A percentile compares a stretch with the other conserved stretches of the same genome.
Evolutionary conservation across 2,329 filamentous ascomycete species (phyloP).

Genomic region (Fusarium irregulare): DNA sequence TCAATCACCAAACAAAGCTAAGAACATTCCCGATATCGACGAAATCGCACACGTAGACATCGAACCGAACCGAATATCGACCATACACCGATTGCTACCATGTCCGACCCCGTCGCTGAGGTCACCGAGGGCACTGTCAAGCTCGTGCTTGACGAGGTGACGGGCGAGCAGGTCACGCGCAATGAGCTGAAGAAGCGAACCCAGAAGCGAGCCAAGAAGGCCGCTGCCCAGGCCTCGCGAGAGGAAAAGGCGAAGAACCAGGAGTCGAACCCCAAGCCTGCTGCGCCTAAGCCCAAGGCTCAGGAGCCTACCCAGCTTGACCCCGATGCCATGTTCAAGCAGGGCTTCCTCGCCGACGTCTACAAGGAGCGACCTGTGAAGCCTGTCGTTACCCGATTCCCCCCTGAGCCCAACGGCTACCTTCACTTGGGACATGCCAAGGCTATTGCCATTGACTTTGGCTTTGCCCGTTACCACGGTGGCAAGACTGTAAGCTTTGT

Average conservation of each 20-base stretch:
- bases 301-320: conserved; percentile 59
- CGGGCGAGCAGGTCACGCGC: conserved; percentile 74
- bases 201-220: conserved; percentile 69
- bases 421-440: conserved; percentile 95
- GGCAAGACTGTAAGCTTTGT: conserved; percentile 63
- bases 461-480: conserved; percentile 86
- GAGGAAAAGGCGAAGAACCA: conserved; percentile 49
- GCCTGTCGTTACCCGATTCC: conserved; percentile 77
- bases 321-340: conserved; percentile 79
- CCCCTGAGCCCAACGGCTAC: conserved; percentile 91
- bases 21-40: not conserved
- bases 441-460: conserved; percentile 96
- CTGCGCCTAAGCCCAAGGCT: conserved; percentile 58
- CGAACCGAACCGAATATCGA: conserved; percentile 7
- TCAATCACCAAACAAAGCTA: conserved; percentile 33
- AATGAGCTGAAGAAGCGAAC: conserved; percentile 71
- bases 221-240: conserved; percentile 63
- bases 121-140: conserved; percentile 56
- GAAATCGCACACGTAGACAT: conserved; percentile 5
- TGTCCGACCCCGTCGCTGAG: conserved; percentile 46
- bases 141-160: conserved; percentile 71
- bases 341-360: conserved; percentile 79
- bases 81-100: conserved; percentile 11
- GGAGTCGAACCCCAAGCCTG: conserved; percentile 46
- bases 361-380: conserved; percentile 74